These are phyloP conservation scores for Diutina pseudorugosa DNA, from an alignment of 1,139 yeast species.

Conservation along the genomic window DNA sequence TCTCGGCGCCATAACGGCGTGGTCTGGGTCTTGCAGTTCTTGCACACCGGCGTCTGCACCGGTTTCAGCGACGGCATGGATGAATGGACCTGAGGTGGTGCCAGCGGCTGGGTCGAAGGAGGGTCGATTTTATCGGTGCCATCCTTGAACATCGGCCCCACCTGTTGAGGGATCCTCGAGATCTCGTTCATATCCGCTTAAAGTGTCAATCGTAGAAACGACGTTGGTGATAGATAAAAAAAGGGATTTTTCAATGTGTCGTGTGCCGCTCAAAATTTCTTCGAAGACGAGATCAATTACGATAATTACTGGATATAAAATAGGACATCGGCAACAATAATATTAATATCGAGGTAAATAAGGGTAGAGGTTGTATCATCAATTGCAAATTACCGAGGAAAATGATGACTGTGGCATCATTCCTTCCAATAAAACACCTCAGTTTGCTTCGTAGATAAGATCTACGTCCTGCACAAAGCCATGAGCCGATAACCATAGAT, in stretches of 20 bases:
- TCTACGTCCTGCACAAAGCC: neutral
- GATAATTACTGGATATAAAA: neutral
- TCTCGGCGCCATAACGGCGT: conserved; percentile 95
- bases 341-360: neutral
- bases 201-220: neutral
- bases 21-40: conserved; percentile 82
- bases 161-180: neutral
- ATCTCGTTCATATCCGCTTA: neutral
- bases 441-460: neutral
- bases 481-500: neutral
- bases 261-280: neutral
- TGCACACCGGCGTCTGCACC: conserved; percentile 64
- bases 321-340: no score
- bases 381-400: neutral
- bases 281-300: neutral
- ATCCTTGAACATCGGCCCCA: neutral
- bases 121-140: neutral
- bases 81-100: neutral
- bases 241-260: neutral
- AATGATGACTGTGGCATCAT: neutral
- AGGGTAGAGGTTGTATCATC: no score
- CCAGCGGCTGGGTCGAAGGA: neutral
- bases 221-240: neutral
- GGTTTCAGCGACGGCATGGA: conserved; percentile 30
- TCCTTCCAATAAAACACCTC: neutral